Base-by-base conservation (phyloP, 768 basidiomycete species). In the Tricholoma matsutake region DNA sequence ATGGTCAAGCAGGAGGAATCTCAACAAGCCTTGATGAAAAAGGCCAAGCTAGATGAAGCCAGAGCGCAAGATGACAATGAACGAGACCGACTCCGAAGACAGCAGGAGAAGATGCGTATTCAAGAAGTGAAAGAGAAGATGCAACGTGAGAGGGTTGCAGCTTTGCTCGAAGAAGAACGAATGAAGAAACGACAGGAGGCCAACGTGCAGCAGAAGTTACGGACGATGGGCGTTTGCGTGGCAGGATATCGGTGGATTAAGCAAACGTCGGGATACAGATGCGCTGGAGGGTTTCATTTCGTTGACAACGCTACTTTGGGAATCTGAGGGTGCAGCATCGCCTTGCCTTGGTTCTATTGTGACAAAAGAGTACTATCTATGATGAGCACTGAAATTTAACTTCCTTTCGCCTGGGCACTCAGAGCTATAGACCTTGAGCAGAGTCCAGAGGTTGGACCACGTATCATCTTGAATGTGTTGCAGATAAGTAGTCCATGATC, bases 151-250 rank as follows among this genome's bases (percentile, higher is more conserved):
- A 52, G 29, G 29, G 29, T 14, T 14, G 6, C 28, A n/a, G 51
- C 51, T 13, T 52, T 52, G 51, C 29, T 52, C 14, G 57, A 58
- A 35, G 14, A 49, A 16, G 57, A 58, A 32, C 43, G 49, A 35
- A 32, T 29, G 47, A 49, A 34, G 29, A 29, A 49, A 31, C 57
- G 57, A 51, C 43, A 78, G 60, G 85, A 86, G 59, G 75, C 66
- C 6, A 68, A 71, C 64, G 75, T 72, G 6, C 85, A 81, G 69
- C 62, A 54, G 32, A 79, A 73, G 57, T 63, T 86, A 16, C 72
- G 78, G 1, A 32, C 55, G 1, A 78, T 85, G 73, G 86, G 86
- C 0, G 69, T 80, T 3, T 87, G 86, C 63, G 66, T 47, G 20
- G 62, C 52, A 22, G 67, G 68, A 32, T 69, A 25, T 57, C 56